A percentile compares a stretch with the other conserved stretches of the same genome.
Evolutionary conservation across 2,329 filamentous ascomycete species (phyloP).

Genomic region (Fusarium pseudocircinatum): DNA sequence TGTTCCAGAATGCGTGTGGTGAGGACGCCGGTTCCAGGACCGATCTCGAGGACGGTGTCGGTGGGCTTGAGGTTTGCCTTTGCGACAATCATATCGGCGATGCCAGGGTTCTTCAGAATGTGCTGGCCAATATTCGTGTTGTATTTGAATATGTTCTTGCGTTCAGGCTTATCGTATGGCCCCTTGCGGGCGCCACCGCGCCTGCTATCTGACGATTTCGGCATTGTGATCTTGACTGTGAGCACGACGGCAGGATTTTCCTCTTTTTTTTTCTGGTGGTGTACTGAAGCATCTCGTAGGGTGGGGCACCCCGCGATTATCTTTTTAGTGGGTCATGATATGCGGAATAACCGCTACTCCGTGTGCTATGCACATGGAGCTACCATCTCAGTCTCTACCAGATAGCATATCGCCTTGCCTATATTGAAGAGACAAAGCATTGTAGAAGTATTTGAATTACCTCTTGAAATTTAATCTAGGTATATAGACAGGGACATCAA

Average conservation of each 20-base stretch:
- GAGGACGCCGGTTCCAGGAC: not conserved
- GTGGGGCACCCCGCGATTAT: not conserved
- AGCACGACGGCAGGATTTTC: not conserved
- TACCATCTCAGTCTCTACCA: not conserved
- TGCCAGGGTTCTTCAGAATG: not conserved
- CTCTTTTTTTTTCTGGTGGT: not conserved
- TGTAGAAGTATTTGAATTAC: not conserved
- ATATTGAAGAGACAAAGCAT: not conserved
- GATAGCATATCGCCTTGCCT: not conserved
- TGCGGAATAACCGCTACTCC: not conserved
- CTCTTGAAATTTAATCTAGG: not conserved
- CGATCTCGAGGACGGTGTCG: not conserved
- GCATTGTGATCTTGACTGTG: not conserved
- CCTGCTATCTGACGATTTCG: not conserved
- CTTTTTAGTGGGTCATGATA: not conserved
- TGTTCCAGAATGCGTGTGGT: not conserved
- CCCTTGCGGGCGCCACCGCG: not conserved
- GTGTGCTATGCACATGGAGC: not conserved
- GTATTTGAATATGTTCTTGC: not conserved
- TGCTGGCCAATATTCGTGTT: not conserved
- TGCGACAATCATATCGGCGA: not conserved
- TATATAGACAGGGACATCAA: not conserved
- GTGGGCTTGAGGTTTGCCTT: not conserved
- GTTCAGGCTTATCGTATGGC: not conserved
- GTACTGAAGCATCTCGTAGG: not conserved